A percentile compares a stretch with the other conserved stretches of the same genome.
phyloP scores from a whole-genome alignment of 352 stramenopile species.

The Aphanomyces euteiches region DNA sequence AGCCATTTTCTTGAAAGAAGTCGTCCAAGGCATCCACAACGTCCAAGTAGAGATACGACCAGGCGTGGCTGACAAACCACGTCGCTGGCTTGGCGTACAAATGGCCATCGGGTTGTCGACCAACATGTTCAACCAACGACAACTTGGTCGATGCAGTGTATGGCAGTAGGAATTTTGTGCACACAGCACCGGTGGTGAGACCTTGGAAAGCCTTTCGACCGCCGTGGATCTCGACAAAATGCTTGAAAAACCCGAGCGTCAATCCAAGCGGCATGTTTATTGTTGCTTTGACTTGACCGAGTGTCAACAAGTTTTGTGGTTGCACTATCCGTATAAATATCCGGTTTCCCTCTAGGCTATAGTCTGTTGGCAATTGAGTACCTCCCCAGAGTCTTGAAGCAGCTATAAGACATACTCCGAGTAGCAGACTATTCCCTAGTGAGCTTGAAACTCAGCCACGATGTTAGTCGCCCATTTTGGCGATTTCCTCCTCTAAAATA shows the following conservation, averaged over 20 bases:
- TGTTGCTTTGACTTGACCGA: no score
- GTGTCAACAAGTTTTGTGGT: no score
- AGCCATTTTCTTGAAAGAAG: not conserved
- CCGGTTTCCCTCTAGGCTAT: no score
- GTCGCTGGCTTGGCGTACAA: not conserved
- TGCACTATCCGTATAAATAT: no score
- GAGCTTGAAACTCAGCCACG: no score
- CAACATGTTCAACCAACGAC: constrained; percentile 2
- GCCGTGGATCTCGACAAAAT: constrained; percentile 15
- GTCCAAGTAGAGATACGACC: constrained; percentile 19
- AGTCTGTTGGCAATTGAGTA: no score
- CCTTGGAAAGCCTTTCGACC: not conserved
- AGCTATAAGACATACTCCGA: no score
- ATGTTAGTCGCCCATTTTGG: no score
- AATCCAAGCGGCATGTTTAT: not conserved
- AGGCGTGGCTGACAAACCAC: constrained; percentile 26
- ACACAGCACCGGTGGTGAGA: constrained; percentile 11
- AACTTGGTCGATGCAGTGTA: not conserved
- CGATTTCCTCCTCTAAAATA: no score
- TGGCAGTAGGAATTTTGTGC: constrained; percentile 3
- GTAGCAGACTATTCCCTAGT: no score
- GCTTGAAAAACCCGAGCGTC: constrained; percentile 11
- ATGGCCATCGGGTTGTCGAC: not conserved
- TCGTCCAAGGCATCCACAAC: constrained; percentile 4
- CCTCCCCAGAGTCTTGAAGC: no score